Evolutionary conservation across 768 basidiomycete genomes (phyloP).

Genomic region (Boletus edulis): DNA sequence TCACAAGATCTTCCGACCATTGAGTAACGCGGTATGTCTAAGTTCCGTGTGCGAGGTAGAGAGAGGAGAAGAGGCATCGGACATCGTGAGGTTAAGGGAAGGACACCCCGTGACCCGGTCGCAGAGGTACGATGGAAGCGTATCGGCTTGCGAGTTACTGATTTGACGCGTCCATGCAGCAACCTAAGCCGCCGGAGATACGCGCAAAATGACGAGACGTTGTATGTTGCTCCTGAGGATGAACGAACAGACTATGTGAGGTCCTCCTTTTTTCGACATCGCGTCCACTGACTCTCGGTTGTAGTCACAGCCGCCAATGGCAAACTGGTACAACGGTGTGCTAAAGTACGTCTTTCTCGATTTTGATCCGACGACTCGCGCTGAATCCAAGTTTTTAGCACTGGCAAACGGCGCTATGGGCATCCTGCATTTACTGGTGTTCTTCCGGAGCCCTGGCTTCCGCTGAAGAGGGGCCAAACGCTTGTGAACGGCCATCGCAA

Average conservation of each 20-base stretch:
- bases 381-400: slow-evolving; percentile 45
- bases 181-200: slow-evolving; percentile 86
- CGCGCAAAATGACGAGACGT: slow-evolving; percentile 88
- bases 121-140: slow-evolving; percentile 57
- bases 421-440: slow-evolving; percentile 95
- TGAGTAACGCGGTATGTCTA: slow-evolving; percentile 82
- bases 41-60: slow-evolving; percentile 89
- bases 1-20: slow-evolving; percentile 59
- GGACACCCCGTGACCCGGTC: slow-evolving; percentile 89
- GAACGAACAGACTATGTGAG: slow-evolving; percentile 84
- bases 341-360: slow-evolving; percentile 59
- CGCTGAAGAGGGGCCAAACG: slow-evolving; percentile 78
- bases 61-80: slow-evolving; percentile 82
- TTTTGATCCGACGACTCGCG: not conserved
- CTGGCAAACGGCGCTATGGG: slow-evolving; percentile 92
- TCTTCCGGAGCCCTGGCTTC: slow-evolving; percentile 93
- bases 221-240: slow-evolving; percentile 95
- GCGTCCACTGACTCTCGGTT: slow-evolving; percentile 7
- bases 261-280: slow-evolving; percentile 13
- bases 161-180: slow-evolving; percentile 36
- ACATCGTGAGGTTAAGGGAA: slow-evolving; percentile 67
- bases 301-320: slow-evolving; percentile 95
- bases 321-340: slow-evolving; percentile 90
- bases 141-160: not conserved
- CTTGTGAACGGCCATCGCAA: slow-evolving; percentile 53